These are phyloP conservation scores for Ceratocystis eucalypticola DNA, from an alignment of 2,329 filamentous ascomycete genomes.

Conservation along the genomic window DNA sequence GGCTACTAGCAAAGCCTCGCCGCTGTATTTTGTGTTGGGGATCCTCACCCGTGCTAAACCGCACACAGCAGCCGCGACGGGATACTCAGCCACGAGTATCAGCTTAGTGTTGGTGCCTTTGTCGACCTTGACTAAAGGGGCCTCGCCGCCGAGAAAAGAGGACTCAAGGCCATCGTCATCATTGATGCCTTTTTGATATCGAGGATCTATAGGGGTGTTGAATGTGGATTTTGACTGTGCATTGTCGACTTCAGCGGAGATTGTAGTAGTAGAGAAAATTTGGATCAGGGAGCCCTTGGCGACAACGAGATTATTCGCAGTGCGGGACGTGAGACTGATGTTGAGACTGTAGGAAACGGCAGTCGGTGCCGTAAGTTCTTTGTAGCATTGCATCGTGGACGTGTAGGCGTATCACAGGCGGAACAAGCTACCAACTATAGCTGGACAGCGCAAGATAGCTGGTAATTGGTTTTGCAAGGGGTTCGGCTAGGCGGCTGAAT, in stretches of 20 bases:
- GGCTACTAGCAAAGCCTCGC: constrained; percentile 69
- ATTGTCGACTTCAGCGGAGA: constrained; percentile 48
- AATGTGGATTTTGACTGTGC: constrained; percentile 29
- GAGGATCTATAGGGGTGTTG: constrained; percentile 20
- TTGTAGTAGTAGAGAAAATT: constrained; percentile 62
- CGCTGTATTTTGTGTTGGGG: constrained; percentile 59
- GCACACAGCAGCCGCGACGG: constrained; percentile 70
- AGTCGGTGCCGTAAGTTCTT: constrained; percentile 85
- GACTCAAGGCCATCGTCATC: constrained; percentile 52
- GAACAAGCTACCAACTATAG: too few relatives aligned
- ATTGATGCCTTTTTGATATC: constrained; percentile 40
- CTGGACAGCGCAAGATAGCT: too few relatives aligned
- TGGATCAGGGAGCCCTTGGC: constrained; percentile 88
- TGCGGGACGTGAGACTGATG: constrained; percentile 61
- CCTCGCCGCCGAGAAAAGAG: constrained; percentile 52
- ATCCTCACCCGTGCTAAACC: constrained; percentile 68
- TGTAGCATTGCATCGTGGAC: constrained; percentile 80
- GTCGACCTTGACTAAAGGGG: constrained; percentile 47
- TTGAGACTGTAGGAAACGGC: constrained; percentile 80
- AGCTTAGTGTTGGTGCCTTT: constrained; percentile 59
- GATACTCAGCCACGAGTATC: constrained; percentile 71
- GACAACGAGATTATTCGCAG: constrained; percentile 73
- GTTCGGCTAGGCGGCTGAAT: too few relatives aligned
- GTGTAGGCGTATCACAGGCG: neutral
- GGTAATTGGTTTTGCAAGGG: too few relatives aligned